phyloP scores from a whole-genome alignment of 176 grass and related monocot species.

The Zoysia pacifica region DNA sequence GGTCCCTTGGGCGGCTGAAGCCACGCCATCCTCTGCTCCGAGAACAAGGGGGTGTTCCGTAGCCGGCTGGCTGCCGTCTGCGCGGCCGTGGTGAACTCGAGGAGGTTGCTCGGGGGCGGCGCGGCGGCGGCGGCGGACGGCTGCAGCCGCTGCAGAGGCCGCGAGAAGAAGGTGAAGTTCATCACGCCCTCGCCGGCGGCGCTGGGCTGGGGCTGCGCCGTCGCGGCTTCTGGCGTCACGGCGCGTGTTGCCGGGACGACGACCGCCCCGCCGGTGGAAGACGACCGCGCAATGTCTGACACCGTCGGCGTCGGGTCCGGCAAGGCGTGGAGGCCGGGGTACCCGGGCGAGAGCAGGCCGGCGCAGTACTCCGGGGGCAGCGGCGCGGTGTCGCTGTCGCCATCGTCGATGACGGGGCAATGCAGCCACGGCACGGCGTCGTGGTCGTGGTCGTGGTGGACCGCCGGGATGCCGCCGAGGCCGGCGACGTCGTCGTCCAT shows the following conservation, averaged over 20 bases:
- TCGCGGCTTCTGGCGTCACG: neutral
- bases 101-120: neutral
- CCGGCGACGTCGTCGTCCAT: neutral
- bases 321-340: neutral
- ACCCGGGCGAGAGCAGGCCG: neutral
- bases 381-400: constrained; percentile 41
- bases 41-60: constrained; percentile 48
- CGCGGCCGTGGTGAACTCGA: constrained; percentile 40
- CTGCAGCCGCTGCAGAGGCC: constrained; percentile 35
- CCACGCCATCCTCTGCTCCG: constrained; percentile 60
- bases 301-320: neutral
- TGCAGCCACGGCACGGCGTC: constrained; percentile 53
- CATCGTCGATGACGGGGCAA: constrained; percentile 34
- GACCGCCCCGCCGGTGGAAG: too few relatives aligned
- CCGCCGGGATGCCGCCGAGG: neutral
- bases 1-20: constrained; percentile 40
- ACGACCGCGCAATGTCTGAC: neutral
- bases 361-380: constrained; percentile 48
- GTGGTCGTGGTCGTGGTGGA: neutral
- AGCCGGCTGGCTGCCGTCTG: constrained; percentile 44
- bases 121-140: neutral
- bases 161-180: constrained; percentile 62
- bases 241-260: neutral
- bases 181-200: constrained; percentile 30
- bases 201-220: neutral